Evolutionary conservation across 345 rosid species (phyloP), one percentile per base, ranked within the genome.

Genomic region (Trapa bicornis): DNA sequence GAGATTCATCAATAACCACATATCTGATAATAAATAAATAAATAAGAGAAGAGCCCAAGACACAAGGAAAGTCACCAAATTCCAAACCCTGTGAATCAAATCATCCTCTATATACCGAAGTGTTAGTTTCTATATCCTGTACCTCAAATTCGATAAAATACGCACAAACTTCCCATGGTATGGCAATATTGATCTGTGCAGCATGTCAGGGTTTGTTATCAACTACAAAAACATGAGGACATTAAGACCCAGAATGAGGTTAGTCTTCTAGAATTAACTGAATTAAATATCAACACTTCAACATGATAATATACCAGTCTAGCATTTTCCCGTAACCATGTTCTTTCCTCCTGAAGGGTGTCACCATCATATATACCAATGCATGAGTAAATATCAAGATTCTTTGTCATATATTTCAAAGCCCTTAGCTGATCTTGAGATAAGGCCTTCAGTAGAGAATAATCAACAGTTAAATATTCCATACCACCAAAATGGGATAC

Each of bases 121-220:
- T 1, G 35, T 58, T n/a, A 22, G 60, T 45, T n/a, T 6, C 32
- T 58, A 35, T 33, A 58, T 58, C 38, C 11, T 7, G 72, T 81
- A 93, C 98, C 96, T 86, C 58, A 93, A 84, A 72, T 87, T 90
- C 64, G 94, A 81, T 74, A 90, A 77, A 76, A 93, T 82, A 72
- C 95, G 82, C 70, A 80, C 75, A 72, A 93, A 93, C 77, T 86
- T 82, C 71, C 83, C 73, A 79, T 90, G 98, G 22, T 65, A 76
- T 43, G 96, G 98, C 80, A 93, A 80, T 68, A 93, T 86, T 75
- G 97, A 83, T 81, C 81, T 76, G 78, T 93, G 96, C 35, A 93
- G 77, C 97, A 93, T 93, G 77, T 93, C 98, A 41, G 98, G 98
- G 87, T 93, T 93, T 68, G 98, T 93, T 70, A 93, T 93, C 78